Evolutionary conservation across 2,329 filamentous ascomycete species (phyloP).

Genomic region (Fusarium dlaminii): DNA sequence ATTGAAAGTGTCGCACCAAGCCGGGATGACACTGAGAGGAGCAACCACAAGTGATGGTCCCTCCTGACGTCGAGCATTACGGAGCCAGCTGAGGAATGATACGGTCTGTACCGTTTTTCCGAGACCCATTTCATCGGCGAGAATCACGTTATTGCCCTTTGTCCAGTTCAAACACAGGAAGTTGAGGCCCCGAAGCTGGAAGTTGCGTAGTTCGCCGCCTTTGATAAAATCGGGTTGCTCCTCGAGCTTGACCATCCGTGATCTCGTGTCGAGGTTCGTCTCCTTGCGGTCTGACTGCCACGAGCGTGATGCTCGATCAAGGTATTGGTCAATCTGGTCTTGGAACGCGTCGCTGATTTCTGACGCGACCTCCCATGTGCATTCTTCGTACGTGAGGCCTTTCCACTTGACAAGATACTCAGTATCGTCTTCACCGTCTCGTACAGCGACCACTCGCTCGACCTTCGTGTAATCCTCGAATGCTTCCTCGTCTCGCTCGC

Average conservation of each 20-base stretch:
- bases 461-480: constrained; percentile 91
- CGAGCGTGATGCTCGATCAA: constrained; percentile 83
- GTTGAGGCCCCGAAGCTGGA: constrained; percentile 93
- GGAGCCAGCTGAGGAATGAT: constrained; percentile 95
- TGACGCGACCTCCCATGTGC: constrained; percentile 88
- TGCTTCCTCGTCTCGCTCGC: constrained; percentile 88
- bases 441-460: constrained; percentile 88
- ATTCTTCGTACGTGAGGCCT: constrained; percentile 89
- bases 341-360: constrained; percentile 83
- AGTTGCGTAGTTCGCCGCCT: constrained; percentile 85
- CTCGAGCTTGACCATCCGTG: constrained; percentile 76
- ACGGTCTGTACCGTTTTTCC: constrained; percentile 99
- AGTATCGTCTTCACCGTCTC: constrained; percentile 79
- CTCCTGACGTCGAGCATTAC: constrained; percentile 87
- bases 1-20: constrained; percentile 98
- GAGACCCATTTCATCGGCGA: constrained; percentile 98
- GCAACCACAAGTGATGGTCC: constrained; percentile 98
- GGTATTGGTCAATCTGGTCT: constrained; percentile 88
- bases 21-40: constrained; percentile 94
- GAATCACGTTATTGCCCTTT: constrained; percentile 91
- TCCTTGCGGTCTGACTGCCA: constrained; percentile 84
- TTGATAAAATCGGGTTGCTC: constrained; percentile 87
- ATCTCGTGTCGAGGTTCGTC: constrained; percentile 77
- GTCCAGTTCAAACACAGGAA: constrained; percentile 98
- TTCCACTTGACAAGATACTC: constrained; percentile 99